A percentile compares a stretch with the other conserved stretches of the same genome.
Evolutionary conservation across 345 rosid species (phyloP).

Genomic region (Nephelium lappaceum): DNA sequence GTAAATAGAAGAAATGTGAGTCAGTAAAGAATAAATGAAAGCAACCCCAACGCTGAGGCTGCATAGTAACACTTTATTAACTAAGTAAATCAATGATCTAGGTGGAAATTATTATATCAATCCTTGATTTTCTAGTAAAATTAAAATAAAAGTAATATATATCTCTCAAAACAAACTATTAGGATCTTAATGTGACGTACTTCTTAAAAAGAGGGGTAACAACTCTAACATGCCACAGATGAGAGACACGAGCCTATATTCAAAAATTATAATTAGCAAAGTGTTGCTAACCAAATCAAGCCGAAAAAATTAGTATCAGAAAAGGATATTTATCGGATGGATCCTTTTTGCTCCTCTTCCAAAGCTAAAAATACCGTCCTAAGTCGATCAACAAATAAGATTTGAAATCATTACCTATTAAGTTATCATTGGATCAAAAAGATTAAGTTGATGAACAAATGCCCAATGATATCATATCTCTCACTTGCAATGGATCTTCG

Average conservation of each 20-base stretch:
- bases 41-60: background rate
- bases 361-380: background rate
- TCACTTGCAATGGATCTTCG: background rate
- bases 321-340: background rate
- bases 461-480: background rate
- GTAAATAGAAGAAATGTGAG: slow-evolving; percentile 23
- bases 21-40: slow-evolving; percentile 19
- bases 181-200: background rate
- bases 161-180: background rate
- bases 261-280: background rate
- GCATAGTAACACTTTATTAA: background rate
- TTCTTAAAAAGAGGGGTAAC: background rate
- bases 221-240: background rate
- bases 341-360: background rate
- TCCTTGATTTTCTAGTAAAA: background rate
- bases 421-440: background rate
- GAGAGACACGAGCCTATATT: background rate
- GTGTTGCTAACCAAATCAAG: background rate
- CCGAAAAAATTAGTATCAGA: background rate
- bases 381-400: background rate
- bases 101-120: background rate
- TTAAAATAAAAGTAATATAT: background rate
- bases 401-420: background rate
- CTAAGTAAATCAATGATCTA: background rate
- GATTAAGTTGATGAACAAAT: background rate